phyloP scores from a whole-genome alignment of 257 asterid genomes.

The Solanum peruvianum region DNA sequence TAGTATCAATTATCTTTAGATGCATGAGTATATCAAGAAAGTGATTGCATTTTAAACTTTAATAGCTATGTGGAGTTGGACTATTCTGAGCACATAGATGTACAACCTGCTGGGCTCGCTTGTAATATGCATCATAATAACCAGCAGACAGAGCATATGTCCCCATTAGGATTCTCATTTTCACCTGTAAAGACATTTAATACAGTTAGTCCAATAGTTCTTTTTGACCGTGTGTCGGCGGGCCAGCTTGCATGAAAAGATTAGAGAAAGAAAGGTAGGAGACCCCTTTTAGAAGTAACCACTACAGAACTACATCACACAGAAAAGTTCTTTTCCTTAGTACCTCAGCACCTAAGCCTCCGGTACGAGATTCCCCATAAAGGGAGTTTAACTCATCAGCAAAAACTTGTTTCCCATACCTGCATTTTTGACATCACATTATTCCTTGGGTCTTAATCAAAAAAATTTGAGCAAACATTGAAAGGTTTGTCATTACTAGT shows the following conservation, averaged over 20 bases:
- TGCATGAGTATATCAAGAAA: not conserved
- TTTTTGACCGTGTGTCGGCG: not conserved
- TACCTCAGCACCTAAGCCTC: constrained; percentile 98
- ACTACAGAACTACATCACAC: not conserved
- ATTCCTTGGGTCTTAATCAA: not conserved
- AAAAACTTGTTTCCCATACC: constrained; percentile 77
- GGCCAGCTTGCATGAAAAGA: not conserved
- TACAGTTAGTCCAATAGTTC: not conserved
- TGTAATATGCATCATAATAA: constrained; percentile 95
- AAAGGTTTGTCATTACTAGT: not conserved
- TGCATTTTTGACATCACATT: constrained; percentile 7
- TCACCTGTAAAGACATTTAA: constrained; percentile 43
- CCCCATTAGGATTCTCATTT: constrained; percentile 94
- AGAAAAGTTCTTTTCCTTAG: not conserved
- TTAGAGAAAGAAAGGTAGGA: not conserved
- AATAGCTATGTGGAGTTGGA: not conserved
- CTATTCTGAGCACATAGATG: not conserved
- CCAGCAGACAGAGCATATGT: constrained; percentile 99
- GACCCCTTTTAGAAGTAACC: not conserved
- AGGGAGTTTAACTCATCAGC: constrained; percentile 74
- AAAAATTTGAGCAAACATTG: not conserved
- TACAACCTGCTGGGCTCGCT: constrained; percentile 90
- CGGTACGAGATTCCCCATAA: constrained; percentile 75
- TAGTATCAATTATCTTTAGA: not conserved
- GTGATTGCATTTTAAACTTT: not conserved